A percentile compares a stretch with the other conserved stretches of the same genome.
phyloP scores from a whole-genome alignment of 2,329 filamentous ascomycete genomes.

The Basipetospora chlamydospora region DNA sequence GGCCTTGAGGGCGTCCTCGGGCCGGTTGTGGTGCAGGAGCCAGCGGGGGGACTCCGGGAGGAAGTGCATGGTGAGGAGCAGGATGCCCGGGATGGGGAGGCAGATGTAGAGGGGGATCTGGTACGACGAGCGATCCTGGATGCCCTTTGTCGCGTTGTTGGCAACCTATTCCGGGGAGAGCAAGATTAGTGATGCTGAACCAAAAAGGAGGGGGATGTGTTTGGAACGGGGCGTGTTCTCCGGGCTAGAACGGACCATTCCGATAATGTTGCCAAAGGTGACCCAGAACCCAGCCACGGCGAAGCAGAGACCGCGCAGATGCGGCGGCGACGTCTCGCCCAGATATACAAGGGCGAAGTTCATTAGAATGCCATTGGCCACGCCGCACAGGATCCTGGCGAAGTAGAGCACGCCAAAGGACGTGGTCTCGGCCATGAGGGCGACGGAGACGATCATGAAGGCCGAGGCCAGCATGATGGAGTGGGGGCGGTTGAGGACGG shows the following conservation, averaged over 20 bases:
- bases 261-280: conserved; percentile 1
- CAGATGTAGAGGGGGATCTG: conserved; percentile 5
- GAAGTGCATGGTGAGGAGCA: conserved; percentile 30
- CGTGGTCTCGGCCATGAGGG: conserved; percentile 2
- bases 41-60: conserved; percentile 49
- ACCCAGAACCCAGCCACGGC: conserved; percentile 2
- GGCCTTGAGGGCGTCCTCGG: conserved; percentile 34
- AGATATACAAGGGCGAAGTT: conserved; percentile 4
- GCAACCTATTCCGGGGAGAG: not conserved
- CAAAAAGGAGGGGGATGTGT: not conserved
- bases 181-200: too few species aligned
- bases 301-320: conserved; percentile 3
- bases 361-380: conserved; percentile 1
- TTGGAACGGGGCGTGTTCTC: not conserved
- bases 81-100: conserved; percentile 24
- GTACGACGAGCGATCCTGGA: not conserved
- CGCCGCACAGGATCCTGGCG: not conserved
- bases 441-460: not conserved
- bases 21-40: conserved; percentile 40
- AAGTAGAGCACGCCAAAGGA: conserved; percentile 3
- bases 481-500: conserved; percentile 1
- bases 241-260: conserved; percentile 1
- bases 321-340: not conserved
- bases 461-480: not conserved
- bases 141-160: not conserved